Percentiles rank a stretch among this genome's conserved stretches.
Conservation (phyloP, 2,329 filamentous ascomycete species). For the Xylariales sp. region DNA sequence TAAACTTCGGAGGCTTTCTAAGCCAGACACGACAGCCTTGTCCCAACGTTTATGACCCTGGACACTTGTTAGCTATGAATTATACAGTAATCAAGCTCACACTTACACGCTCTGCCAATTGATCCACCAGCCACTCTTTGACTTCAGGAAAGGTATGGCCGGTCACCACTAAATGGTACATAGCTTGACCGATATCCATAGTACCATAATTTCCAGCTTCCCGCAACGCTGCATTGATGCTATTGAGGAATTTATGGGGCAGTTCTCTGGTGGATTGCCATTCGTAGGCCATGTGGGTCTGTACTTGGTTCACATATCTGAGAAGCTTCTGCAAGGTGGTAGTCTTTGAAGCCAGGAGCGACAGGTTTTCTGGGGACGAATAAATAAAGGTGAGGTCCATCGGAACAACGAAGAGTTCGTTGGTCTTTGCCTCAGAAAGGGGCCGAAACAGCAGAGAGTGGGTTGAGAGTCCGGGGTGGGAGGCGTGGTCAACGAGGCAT, state of each 20-base stretch:
- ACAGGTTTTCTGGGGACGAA: slow-evolving; percentile 73
- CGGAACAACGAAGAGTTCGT: slow-evolving; percentile 59
- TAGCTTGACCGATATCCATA: slow-evolving; percentile 62
- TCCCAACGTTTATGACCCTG: slow-evolving; percentile 95
- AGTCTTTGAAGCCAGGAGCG: slow-evolving; percentile 79
- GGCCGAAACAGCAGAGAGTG: slow-evolving; percentile 64
- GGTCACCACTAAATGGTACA: slow-evolving; percentile 82
- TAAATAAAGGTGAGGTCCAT: slow-evolving; percentile 82
- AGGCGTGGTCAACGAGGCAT: slow-evolving; percentile 57
- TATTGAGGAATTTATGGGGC: slow-evolving; percentile 71
- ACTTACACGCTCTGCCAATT: slow-evolving; percentile 70
- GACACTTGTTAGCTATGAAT: neutral
- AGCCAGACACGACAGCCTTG: slow-evolving; percentile 72
- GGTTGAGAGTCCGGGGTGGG: slow-evolving; percentile 69
- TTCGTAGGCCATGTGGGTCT: slow-evolving; percentile 74
- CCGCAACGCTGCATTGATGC: slow-evolving; percentile 70
- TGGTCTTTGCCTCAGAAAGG: slow-evolving; percentile 31
- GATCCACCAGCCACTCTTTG: slow-evolving; percentile 85
- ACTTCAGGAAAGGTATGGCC: slow-evolving; percentile 73
- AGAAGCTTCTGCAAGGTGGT: slow-evolving; percentile 84
- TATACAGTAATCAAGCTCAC: neutral
- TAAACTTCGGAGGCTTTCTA: slow-evolving; percentile 72
- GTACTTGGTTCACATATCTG: slow-evolving; percentile 77
- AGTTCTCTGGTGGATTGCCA: slow-evolving; percentile 81
- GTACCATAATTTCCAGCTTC: slow-evolving; percentile 56